Base-by-base conservation (phyloP, 176 grass and related monocot genomes). In the Cymbopogon citratus region DNA sequence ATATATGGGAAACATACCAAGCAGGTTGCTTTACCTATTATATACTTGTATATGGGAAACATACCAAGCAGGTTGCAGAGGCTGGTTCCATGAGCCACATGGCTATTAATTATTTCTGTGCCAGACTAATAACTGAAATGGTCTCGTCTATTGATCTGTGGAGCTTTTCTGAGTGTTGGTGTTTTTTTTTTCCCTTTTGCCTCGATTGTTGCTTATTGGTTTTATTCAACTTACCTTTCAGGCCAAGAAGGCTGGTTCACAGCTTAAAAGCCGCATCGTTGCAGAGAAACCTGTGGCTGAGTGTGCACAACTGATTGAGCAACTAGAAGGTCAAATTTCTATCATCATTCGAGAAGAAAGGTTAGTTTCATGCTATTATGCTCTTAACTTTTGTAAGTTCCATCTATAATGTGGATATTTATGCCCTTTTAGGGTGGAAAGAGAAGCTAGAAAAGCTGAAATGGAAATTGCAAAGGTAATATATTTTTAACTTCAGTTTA, bases 191-290 rank as follows among this genome's bases (percentile, higher is more conserved):
- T 0, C 1, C 14, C 45, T 51, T 51, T 51, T 51, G 46, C 9
- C n/a, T 57, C 18, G 13, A 10, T 69, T 62, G 9, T 43, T 75
- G 5, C 5, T 78, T n/a, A 81, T 52, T 49, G 5, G 4, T 74
- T 83, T 79, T 65, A 26, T 46, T 8, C 74, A 27, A 74, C 59
- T 52, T 51, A 28, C 23, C 1, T 60, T 74, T 75, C 75, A 97
- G 94, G 94, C 95, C 82, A 98, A 98, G 78, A 98, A 98, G 78
- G 90, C 92, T 69, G 95, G 95, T 73, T 98, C 92, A 57, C 90
- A 94, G 88, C 44, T 98, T 25, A 98, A 93, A 88, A 94, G 84
- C 57, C 88, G 92, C 65, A 94, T 94, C 46, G 90, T 98, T 79
- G 92, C 95, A 60, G 90, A 98, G 86, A 98, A 91, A 86, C 86